Base-by-base conservation (phyloP, 2,329 filamentous ascomycete genomes). In the Alternaria ethzedia region DNA sequence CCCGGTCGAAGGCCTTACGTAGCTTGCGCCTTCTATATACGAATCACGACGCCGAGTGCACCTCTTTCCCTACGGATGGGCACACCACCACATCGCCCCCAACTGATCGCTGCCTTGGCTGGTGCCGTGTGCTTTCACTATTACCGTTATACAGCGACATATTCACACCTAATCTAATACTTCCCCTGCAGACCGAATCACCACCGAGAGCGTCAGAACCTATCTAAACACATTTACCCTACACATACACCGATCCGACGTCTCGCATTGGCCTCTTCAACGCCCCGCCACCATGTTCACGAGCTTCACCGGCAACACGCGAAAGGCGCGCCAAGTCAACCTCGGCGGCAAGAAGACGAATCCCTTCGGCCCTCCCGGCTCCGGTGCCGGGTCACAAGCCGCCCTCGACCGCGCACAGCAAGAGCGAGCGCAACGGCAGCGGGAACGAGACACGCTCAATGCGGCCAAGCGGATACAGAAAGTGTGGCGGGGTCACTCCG, bases 271-370 rank as follows among this genome's bases (percentile, higher is more conserved):
- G 20, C 23, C 30, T 12, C 47, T 21, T 58, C 57, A 12, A 57
- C 51, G n/a, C 52, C 49, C 68, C 63, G 66, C 67, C 65, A 68
- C 69, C 68, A 97, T 97, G 95, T 96, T 96, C 82, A 90, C 91
- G 65, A 94, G 91, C 57, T 99, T 99, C 83, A 96, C 92, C 23
- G 96, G 96, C 72, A 92, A 83, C 81, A 92, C 93, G 73, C 90
- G 93, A 75, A 91, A 92, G 70, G 90, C 91, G 65, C 90, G 96
- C 69, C 94, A 97, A 79, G 93, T 98, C 78, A 97, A 98, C 81
- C 90, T 99, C 65, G 96, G 93, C 70, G 96, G 94, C 66, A 91
- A 94, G 71, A 88, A 88, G 69, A 84, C 85, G 54, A 97, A 97
- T 75, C 93, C 94, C 4, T 97, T 96, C 79, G 89, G 86, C 55